Conservation (phyloP, 257 asterid genomes). For the Knoxia roxburghii region DNA sequence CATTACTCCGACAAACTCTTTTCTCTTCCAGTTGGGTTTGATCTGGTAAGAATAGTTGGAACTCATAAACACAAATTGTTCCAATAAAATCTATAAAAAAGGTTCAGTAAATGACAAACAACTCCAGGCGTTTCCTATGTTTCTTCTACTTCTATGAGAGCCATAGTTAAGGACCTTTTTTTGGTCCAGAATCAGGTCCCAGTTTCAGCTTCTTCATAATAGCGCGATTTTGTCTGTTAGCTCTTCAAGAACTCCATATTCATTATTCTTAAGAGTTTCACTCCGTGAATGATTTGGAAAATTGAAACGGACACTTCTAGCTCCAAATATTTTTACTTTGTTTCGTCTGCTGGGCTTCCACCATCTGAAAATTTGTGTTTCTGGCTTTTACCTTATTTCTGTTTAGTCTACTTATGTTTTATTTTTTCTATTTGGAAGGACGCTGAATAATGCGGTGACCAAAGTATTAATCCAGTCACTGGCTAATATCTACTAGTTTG, state of each 20-base stretch:
- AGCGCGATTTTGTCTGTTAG: neutral
- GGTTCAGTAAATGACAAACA: neutral
- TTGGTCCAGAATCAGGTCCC: neutral
- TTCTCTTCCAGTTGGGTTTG: constrained; percentile 70
- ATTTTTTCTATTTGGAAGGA: neutral
- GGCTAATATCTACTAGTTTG: too few species aligned
- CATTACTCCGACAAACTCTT: constrained; percentile 49
- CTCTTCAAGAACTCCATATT: constrained; percentile 4
- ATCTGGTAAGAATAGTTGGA: constrained; percentile 53
- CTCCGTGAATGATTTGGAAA: neutral
- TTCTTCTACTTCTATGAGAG: neutral
- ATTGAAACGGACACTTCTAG: neutral
- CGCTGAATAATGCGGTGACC: too few species aligned
- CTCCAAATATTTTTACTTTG: neutral
- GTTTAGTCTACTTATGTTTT: neutral
- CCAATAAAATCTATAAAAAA: too few species aligned
- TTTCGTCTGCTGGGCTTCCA: neutral
- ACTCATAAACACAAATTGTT: neutral
- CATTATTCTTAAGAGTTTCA: neutral
- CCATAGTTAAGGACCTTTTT: neutral
- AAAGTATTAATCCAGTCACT: too few species aligned
- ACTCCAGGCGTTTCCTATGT: neutral
- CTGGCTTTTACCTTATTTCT: neutral
- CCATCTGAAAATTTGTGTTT: neutral
- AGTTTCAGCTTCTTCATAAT: neutral